Percentiles rank a stretch among this genome's conserved stretches.
Evolutionary conservation across 2,329 filamentous ascomycete species (phyloP).

Genomic region (Conoideocrella luteorostrata): DNA sequence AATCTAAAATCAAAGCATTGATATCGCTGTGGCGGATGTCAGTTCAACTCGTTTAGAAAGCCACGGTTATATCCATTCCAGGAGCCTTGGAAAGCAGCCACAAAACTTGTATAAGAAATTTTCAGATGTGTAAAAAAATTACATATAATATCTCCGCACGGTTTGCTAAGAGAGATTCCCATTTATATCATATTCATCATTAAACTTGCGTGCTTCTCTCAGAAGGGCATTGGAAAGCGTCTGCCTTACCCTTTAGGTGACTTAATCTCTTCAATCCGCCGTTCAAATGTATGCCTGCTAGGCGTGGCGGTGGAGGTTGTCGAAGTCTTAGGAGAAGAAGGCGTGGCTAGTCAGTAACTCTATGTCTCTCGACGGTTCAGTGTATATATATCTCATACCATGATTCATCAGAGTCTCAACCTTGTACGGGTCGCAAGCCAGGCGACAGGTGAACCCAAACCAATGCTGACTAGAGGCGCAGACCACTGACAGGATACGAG

Average conservation of each 20-base stretch:
- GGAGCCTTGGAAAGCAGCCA: too few relatives aligned
- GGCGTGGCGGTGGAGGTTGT: slow-evolving; percentile 43
- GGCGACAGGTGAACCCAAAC: too few relatives aligned
- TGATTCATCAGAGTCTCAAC: too few relatives aligned
- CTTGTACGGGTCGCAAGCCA: too few relatives aligned
- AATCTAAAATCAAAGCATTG: slow-evolving; percentile 92
- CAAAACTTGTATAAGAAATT: slow-evolving; percentile 1
- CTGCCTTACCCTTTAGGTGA: slow-evolving; percentile 78
- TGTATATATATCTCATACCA: slow-evolving; percentile 6
- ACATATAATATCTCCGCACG: slow-evolving; percentile 81
- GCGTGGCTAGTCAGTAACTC: not conserved
- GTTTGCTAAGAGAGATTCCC: slow-evolving; percentile 99
- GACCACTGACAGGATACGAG: not conserved
- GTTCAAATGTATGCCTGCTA: slow-evolving; percentile 67
- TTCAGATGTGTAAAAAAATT: slow-evolving; percentile 17
- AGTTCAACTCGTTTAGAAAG: slow-evolving; percentile 14
- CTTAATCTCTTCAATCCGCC: slow-evolving; percentile 75
- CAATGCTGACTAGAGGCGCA: too few relatives aligned
- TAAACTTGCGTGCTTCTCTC: slow-evolving; percentile 13
- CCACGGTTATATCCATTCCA: not conserved
- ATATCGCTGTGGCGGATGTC: slow-evolving; percentile 63
- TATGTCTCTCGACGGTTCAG: too few relatives aligned
- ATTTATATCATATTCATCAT: slow-evolving; percentile 91
- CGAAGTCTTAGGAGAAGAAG: slow-evolving; percentile 1
- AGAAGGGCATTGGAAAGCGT: not conserved